Evolutionary conservation across 108 stramenopile genomes (phyloP).

Genomic region (Fragilaria radians): DNA sequence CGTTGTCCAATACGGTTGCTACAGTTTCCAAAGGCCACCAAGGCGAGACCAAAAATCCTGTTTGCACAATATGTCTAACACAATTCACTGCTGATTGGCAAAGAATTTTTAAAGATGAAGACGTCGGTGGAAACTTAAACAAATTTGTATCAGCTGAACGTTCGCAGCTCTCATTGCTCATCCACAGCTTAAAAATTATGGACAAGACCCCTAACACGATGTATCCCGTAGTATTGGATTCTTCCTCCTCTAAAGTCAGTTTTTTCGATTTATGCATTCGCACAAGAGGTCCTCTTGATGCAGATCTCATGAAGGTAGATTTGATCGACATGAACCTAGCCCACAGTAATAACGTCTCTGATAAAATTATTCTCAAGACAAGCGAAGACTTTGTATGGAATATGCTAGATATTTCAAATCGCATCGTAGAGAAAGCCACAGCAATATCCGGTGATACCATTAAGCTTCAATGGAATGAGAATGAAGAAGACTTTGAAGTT

Average conservation of each 20-base stretch:
- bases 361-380: constrained; percentile 64
- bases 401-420: constrained; percentile 61
- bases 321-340: constrained; percentile 74
- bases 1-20: not conserved
- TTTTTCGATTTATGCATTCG: constrained; percentile 78
- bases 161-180: constrained; percentile 66
- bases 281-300: constrained; percentile 57
- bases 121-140: not conserved
- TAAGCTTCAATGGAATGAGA: constrained; percentile 61
- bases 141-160: constrained; percentile 39
- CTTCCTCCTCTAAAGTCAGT: constrained; percentile 36
- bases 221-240: constrained; percentile 70
- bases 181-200: constrained; percentile 58
- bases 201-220: constrained; percentile 59
- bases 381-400: constrained; percentile 84
- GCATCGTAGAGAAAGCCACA: constrained; percentile 58
- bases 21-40: not conserved
- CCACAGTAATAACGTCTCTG: constrained; percentile 49
- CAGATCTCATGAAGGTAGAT: constrained; percentile 68
- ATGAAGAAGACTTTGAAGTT: constrained; percentile 55
- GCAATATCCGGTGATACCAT: constrained; percentile 60
- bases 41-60: constrained; percentile 13
- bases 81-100: constrained; percentile 82
- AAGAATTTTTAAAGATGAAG: constrained; percentile 65
- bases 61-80: constrained; percentile 45